A percentile compares a stretch with the other conserved stretches of the same genome.
Conservation (phyloP, 192 early-diverging fungal genomes). For the Linnemannia zychae region DNA sequence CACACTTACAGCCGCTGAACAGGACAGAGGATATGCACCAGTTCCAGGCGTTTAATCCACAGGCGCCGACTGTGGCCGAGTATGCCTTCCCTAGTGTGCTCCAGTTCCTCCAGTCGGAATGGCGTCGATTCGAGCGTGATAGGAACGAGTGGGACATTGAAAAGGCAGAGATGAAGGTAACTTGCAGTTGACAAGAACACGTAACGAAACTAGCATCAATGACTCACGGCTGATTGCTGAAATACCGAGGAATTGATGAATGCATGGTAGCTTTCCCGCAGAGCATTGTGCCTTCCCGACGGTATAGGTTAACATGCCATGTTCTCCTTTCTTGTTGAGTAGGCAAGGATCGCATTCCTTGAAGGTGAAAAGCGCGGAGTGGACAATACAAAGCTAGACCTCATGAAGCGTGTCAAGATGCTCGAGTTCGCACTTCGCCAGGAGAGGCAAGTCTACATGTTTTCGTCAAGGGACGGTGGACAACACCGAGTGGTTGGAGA, state of each 20-base stretch:
- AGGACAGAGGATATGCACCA: constrained; percentile 36
- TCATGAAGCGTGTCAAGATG: constrained; percentile 88
- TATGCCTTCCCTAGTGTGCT: constrained; percentile 84
- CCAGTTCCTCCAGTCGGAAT: constrained; percentile 86
- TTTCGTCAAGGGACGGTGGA: not conserved
- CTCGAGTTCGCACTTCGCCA: constrained; percentile 84
- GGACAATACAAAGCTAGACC: constrained; percentile 80
- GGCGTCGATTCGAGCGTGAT: constrained; percentile 87
- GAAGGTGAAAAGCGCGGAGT: constrained; percentile 82
- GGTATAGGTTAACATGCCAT: too few species aligned
- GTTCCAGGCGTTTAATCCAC: constrained; percentile 41
- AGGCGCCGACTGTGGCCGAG: constrained; percentile 56
- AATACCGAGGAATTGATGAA: not conserved
- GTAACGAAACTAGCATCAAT: not conserved
- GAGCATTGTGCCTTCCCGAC: too few species aligned
- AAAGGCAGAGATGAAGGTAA: constrained; percentile 82
- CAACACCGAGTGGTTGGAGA: not conserved
- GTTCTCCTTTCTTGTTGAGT: not conserved
- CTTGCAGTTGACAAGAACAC: not conserved
- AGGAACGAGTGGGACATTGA: constrained; percentile 91
- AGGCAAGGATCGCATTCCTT: constrained; percentile 84
- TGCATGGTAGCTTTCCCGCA: not conserved
- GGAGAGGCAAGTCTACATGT: constrained; percentile 70
- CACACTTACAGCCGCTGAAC: not conserved
- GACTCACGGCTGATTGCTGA: not conserved